Conservation (phyloP, 345 rosid genomes). For the Hirschfeldia incana region DNA sequence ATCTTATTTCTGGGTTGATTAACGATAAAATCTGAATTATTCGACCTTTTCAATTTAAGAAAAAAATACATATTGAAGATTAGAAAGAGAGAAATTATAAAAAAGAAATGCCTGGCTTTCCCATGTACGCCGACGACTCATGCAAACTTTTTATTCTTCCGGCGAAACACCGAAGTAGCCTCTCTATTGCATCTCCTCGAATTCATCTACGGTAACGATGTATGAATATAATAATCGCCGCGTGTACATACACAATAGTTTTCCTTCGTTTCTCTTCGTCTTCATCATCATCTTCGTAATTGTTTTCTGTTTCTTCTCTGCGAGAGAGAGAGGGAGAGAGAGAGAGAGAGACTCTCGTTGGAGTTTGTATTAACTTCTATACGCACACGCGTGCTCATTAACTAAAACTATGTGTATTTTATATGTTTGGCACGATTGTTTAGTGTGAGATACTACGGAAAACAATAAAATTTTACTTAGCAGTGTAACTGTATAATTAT, state of each 20-base stretch:
- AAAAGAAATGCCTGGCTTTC: conserved; percentile 38
- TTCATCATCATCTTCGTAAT: neutral
- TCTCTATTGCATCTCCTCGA: conserved; percentile 24
- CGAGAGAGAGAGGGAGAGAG: neutral
- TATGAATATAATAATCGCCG: neutral
- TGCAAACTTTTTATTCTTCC: conserved; percentile 16
- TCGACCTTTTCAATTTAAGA: neutral
- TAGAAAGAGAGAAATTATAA: neutral
- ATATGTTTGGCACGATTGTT: neutral
- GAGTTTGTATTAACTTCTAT: neutral
- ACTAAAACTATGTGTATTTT: neutral
- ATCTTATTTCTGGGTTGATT: conserved; percentile 9
- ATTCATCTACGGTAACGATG: neutral
- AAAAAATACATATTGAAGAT: conserved; percentile 14
- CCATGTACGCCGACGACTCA: conserved; percentile 40
- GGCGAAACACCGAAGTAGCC: conserved; percentile 28
- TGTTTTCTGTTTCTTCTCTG: conserved; percentile 3
- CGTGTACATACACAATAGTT: neutral
- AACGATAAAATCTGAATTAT: neutral
- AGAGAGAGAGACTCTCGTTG: neutral
- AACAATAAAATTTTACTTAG: neutral
- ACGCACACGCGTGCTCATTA: neutral
- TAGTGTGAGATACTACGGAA: neutral
- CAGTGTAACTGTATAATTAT: neutral
- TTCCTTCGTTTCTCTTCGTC: conserved; percentile 23